Evolutionary conservation across 768 basidiomycete species (phyloP).

Genomic region (Tylopilus sp.): DNA sequence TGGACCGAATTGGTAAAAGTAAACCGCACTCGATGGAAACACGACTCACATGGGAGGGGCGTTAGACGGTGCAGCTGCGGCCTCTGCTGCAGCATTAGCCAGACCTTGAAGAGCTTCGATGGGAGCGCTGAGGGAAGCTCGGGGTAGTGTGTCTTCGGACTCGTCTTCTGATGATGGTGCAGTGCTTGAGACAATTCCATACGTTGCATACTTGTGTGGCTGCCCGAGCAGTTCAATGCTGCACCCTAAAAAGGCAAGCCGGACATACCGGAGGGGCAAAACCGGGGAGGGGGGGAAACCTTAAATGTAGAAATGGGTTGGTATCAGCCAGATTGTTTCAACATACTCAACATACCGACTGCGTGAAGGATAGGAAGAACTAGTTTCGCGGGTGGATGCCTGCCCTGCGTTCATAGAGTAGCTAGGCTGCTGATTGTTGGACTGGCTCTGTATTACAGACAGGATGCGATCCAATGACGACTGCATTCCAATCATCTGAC

Average conservation of each 20-base stretch:
- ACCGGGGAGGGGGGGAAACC: slow-evolving; percentile 86
- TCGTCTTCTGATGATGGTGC: slow-evolving; percentile 88
- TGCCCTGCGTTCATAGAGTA: slow-evolving; percentile 14
- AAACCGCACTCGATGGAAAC: not conserved
- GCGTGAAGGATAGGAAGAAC: slow-evolving; percentile 30
- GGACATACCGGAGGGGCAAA: slow-evolving; percentile 81
- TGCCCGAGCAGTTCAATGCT: slow-evolving; percentile 31
- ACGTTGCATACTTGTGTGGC: slow-evolving; percentile 89
- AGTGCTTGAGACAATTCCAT: slow-evolving; percentile 84
- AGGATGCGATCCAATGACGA: slow-evolving; percentile 83
- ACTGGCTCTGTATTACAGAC: slow-evolving; percentile 51
- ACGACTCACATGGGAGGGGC: slow-evolving; percentile 52
- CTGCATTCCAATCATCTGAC: slow-evolving; percentile 94
- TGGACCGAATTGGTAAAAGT: not conserved
- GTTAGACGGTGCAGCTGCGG: slow-evolving; percentile 73
- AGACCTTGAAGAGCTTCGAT: slow-evolving; percentile 93
- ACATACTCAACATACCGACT: slow-evolving; percentile 34
- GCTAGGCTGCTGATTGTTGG: slow-evolving; percentile 27
- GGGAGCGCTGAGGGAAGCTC: slow-evolving; percentile 82
- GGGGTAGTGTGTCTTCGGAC: slow-evolving; percentile 83
- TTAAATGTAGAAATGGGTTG: slow-evolving; percentile 32
- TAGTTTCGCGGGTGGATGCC: slow-evolving; percentile 23
- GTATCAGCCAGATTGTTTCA: slow-evolving; percentile 11
- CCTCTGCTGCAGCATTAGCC: slow-evolving; percentile 93
- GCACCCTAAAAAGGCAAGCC: slow-evolving; percentile 7